Base-by-base conservation (phyloP, 2,329 filamentous ascomycete genomes). In the Paracorniculantispora psalliotae region DNA sequence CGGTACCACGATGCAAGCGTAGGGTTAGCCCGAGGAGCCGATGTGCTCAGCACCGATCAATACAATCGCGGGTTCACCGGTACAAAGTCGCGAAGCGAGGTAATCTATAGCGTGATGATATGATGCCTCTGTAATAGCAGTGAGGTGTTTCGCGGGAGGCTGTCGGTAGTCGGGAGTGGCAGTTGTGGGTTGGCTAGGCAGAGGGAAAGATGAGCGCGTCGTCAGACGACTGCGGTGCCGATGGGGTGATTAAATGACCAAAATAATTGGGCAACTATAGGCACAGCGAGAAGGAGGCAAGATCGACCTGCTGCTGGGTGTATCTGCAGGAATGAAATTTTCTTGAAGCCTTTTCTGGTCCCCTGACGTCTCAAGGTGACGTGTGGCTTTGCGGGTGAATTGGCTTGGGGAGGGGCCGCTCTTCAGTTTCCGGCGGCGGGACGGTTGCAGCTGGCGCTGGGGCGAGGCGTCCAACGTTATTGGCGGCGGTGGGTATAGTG, bases 311-410 rank as follows among this genome's bases (percentile, higher is more conserved):
- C 33, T 13, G 21, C 15, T 35, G 48, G 28, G 30, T 13, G 19
- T 30, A 19, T 37, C 30, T 55, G 52, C 52, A 48, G 15, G 43
- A 49, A 41, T 43, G 49, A 49, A 19, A 41, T 56, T 19, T 23
- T 53, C 9, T 48, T 28, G n/a, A n/a, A n/a, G n/a, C 21, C 35
- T 53, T 26, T 19, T 41, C 23, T 30, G 44, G 23, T 57, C 44
- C 44, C 30, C 33, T 57, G 23, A 56, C n/a, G 9, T 44, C 9
- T 56, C 21, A 56, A 12, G n/a, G 53, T 35, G 54, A 48, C 44
- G 30, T 57, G 54, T 23, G 44, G 17, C n/a, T 37, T 57, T 57
- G 54, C 17, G 54, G 41, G 12, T 49, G 54, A 48, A 48, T 56
- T 28, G 54, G 21, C 26, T 37, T 41, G 44, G 44, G 53, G 49